Conservation (phyloP, 371 early-diverging fungal genomes). For the Coemansia sp. region DNA sequence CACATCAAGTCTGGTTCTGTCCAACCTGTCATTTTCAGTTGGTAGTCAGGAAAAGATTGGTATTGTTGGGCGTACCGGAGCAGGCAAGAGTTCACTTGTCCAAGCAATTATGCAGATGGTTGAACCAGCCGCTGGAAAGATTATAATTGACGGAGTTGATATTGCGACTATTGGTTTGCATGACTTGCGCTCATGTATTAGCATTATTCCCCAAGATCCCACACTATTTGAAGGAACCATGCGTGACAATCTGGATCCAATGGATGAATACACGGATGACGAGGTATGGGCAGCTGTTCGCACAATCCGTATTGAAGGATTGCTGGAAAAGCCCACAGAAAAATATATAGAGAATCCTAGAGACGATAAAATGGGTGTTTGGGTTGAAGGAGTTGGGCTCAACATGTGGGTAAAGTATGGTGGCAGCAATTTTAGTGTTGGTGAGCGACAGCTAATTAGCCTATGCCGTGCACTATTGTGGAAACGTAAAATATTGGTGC, state of each 20-base stretch:
- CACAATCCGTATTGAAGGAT: constrained; percentile 56
- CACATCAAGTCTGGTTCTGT: constrained; percentile 36
- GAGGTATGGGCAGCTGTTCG: constrained; percentile 82
- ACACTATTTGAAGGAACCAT: constrained; percentile 69
- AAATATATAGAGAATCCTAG: constrained; percentile 21
- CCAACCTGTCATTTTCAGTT: constrained; percentile 61
- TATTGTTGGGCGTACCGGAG: constrained; percentile 70
- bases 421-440: constrained; percentile 72
- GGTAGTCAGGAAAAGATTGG: constrained; percentile 68
- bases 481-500: constrained; percentile 66
- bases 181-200: constrained; percentile 67
- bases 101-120: constrained; percentile 74
- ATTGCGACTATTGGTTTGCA: constrained; percentile 60
- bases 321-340: constrained; percentile 22
- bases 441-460: constrained; percentile 79
- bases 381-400: constrained; percentile 55
- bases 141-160: constrained; percentile 56
- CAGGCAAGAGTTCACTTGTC: constrained; percentile 71
- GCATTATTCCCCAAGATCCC: constrained; percentile 85
- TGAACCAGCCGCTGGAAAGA: constrained; percentile 65
- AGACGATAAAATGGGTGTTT: constrained; percentile 32
- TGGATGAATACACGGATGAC: constrained; percentile 69
- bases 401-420: constrained; percentile 57
- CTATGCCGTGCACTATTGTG: constrained; percentile 76
- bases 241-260: constrained; percentile 80